Base-by-base conservation (phyloP, 352 stramenopile species). In the Phytophthora hybrid region DNA sequence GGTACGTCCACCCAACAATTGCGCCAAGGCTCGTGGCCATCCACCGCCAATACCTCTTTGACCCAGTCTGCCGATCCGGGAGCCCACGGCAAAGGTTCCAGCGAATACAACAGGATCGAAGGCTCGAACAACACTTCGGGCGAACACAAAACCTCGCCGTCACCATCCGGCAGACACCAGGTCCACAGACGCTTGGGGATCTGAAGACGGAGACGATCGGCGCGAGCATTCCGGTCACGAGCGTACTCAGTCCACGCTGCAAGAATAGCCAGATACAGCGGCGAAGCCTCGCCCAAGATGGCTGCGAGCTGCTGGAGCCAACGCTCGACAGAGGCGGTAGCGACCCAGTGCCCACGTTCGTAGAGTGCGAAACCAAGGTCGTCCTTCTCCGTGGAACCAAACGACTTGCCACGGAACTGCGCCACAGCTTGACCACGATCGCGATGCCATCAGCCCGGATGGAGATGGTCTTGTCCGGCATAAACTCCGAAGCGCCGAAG, bases 1-100 rank as follows among this genome's bases (percentile, higher is more conserved):
- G 39, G 39, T 0, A 51, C 37, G 5, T 54, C 16, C 4, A 63
- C 21, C 58, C 58, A 63, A 55, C 58, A 63, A 1, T 63, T 63
- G 4, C 14, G 58, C 58, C 58, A 63, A 1, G 32, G 58, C 16
- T 63, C 21, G 0, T 21, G 58, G 1, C 10, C 21, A 31, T 63
- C 58, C 58, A 63, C 8, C 13, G 5, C 23, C 3, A 23, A 5
- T 0, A 44, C 19, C 23, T 63, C 58, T 1, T 11, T 6, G 2
- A 44, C 7, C 58, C 58, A 63, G 10, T 37, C 5, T 0, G 11
- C 39, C 1, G 58, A 19, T 0, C 19, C 23, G 1, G 39, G 37
- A 29, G 39, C 39, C 58, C 39, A 63, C 3, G 46, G 14, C 3
- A 63, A 8, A 2, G 34, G 16, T 14, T 63, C 39, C 19, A 63